Percentiles rank a stretch among this genome's conserved stretches.
phyloP scores from a whole-genome alignment of 208 protist species.

The Wallacemonas rigidus region DNA sequence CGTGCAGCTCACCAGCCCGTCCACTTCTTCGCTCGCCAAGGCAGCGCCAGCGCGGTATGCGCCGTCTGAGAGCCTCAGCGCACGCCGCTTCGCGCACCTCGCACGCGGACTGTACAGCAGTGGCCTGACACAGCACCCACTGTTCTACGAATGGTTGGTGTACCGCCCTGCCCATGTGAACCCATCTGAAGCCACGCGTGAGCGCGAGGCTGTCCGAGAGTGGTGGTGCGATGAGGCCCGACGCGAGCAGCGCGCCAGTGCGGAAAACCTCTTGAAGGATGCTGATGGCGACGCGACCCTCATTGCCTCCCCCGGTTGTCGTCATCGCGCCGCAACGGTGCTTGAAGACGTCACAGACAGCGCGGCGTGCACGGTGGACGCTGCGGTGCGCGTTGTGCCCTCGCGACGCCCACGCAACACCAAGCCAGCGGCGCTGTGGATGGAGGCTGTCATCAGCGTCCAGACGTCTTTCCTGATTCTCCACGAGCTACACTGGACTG shows the following conservation, averaged over 20 bases:
- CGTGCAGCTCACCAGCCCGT: neutral
- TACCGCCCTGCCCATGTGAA: constrained; percentile 1
- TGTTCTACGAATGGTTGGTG: constrained; percentile 35
- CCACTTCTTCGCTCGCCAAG: neutral
- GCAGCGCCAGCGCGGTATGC: neutral
- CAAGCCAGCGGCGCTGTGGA: constrained; percentile 9
- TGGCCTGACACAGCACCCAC: constrained; percentile 13
- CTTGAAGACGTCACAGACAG: neutral
- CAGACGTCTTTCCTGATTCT: neutral
- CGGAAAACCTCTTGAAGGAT: neutral
- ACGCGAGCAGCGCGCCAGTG: neutral
- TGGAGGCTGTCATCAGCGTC: constrained; percentile 2
- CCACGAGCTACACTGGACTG: constrained; percentile 2
- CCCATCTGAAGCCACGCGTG: neutral
- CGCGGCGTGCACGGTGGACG: neutral
- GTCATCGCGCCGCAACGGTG: too few relatives aligned
- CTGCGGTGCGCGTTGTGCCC: neutral
- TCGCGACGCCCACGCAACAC: neutral
- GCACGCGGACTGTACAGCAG: constrained; percentile 13
- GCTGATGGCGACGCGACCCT: neutral
- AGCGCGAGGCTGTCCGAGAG: constrained; percentile 17
- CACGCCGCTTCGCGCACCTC: neutral
- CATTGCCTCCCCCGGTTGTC: too few relatives aligned
- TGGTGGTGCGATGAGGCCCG: constrained; percentile 20
- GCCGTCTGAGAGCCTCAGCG: neutral